Evolutionary conservation across 2,329 filamentous ascomycete genomes (phyloP).

Genomic region (Aspergillus niger): DNA sequence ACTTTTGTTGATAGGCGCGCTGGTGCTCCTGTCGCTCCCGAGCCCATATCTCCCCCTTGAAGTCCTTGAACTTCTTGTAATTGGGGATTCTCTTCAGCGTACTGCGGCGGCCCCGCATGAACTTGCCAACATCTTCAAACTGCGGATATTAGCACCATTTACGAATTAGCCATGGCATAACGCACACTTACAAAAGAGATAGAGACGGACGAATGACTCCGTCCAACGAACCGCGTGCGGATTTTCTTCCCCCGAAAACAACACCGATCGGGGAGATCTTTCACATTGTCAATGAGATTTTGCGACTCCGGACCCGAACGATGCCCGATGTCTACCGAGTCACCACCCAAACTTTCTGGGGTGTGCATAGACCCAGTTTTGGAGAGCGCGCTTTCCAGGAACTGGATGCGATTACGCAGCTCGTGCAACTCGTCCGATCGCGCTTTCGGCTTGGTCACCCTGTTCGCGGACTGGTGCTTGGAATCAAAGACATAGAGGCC

Average conservation of each 20-base stretch:
- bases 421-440: conserved; percentile 34
- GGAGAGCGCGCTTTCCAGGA: conserved; percentile 30
- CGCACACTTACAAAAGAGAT: conserved; percentile 34
- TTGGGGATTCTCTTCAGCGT: conserved; percentile 27
- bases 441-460: conserved; percentile 27
- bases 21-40: conserved; percentile 33
- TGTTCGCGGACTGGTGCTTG: conserved; percentile 26
- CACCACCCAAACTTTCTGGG: conserved; percentile 28
- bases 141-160: conserved; percentile 7
- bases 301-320: conserved; percentile 17
- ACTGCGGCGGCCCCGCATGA: conserved; percentile 26
- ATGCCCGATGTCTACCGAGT: conserved; percentile 16
- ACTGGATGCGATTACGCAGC: conserved; percentile 30
- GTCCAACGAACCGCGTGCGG: conserved; percentile 34
- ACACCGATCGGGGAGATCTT: conserved; percentile 27
- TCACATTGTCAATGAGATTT: conserved; percentile 31
- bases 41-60: conserved; percentile 32
- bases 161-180: background rate
- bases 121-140: conserved; percentile 33
- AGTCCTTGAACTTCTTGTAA: conserved; percentile 30
- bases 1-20: conserved; percentile 31
- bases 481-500: conserved; percentile 40
- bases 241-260: conserved; percentile 36
- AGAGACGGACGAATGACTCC: conserved; percentile 33
- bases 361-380: conserved; percentile 25